A percentile compares a stretch with the other conserved stretches of the same genome.
Evolutionary conservation across 2,329 filamentous ascomycete genomes (phyloP).

Genomic region (Dryadomyces sulphureus): DNA sequence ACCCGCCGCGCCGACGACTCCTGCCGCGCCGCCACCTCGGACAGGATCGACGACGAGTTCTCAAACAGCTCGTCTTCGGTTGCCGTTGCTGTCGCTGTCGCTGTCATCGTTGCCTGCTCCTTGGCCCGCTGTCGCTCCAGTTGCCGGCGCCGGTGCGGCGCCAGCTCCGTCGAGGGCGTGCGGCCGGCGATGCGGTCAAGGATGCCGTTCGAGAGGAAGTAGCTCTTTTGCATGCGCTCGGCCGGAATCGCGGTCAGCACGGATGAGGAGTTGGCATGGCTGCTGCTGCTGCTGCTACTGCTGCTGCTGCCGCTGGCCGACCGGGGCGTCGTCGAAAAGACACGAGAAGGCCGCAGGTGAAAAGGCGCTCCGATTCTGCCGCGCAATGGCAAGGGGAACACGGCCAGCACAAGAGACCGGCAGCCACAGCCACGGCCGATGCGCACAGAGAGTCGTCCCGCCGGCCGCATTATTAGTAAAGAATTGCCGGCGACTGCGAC

Average conservation of each 20-base stretch:
- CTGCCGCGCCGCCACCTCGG: constrained; percentile 33
- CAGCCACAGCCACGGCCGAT: not conserved
- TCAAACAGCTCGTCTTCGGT: constrained; percentile 13
- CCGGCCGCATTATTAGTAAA: constrained; percentile 4
- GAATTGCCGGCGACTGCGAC: not conserved
- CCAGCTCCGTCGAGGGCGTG: not conserved
- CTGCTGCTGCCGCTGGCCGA: too few species aligned
- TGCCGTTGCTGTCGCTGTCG: not conserved
- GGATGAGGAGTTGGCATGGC: not conserved
- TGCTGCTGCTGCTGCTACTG: too few species aligned
- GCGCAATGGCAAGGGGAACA: too few species aligned
- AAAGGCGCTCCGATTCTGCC: too few species aligned
- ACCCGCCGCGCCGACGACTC: constrained; percentile 46
- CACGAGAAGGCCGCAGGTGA: too few species aligned
- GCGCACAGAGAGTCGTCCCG: constrained; percentile 2
- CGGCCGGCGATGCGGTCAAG: constrained; percentile 14
- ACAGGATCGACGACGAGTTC: constrained; percentile 36
- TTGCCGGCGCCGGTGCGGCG: constrained; percentile 12
- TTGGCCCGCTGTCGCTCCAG: constrained; percentile 1
- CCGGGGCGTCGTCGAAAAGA: too few species aligned
- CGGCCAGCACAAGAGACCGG: too few species aligned
- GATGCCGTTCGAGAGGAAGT: constrained; percentile 20
- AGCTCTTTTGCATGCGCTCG: constrained; percentile 16
- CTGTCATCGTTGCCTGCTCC: not conserved
- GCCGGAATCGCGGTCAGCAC: constrained; percentile 3